Evolutionary conservation across 331 rosid species (phyloP).

Genomic region (Pyracantha coccinea): DNA sequence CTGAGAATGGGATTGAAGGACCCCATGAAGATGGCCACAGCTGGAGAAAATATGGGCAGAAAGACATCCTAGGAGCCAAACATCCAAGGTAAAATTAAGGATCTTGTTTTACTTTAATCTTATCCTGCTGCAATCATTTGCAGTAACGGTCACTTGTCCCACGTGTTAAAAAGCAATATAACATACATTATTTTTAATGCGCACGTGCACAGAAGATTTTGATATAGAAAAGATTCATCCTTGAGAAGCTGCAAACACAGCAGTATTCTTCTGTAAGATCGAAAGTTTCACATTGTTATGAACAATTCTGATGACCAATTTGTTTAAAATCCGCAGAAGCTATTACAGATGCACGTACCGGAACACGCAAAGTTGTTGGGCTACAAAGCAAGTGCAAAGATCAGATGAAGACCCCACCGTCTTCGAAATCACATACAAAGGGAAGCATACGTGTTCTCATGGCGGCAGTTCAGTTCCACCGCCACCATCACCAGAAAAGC

Average conservation of each 20-base stretch:
- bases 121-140: conserved; percentile 8
- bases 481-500: conserved; percentile 51
- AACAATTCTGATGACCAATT: conserved; percentile 11
- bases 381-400: conserved; percentile 95
- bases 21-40: conserved; percentile 59
- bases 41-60: conserved; percentile 96
- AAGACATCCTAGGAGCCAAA: conserved; percentile 73
- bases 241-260: neutral
- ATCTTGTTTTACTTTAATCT: neutral
- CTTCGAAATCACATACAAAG: conserved; percentile 76
- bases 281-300: neutral
- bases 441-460: conserved; percentile 74
- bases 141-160: neutral
- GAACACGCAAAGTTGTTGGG: conserved; percentile 71
- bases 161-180: neutral
- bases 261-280: neutral
- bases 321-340: conserved; percentile 62
- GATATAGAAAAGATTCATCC: neutral
- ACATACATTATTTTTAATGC: neutral
- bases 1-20: conserved; percentile 58
- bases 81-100: conserved; percentile 52
- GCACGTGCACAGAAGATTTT: neutral
- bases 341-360: conserved; percentile 94
- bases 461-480: conserved; percentile 31
- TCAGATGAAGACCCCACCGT: conserved; percentile 70